Conservation (phyloP, 352 stramenopile species). For the Phytophthora vignae region DNA sequence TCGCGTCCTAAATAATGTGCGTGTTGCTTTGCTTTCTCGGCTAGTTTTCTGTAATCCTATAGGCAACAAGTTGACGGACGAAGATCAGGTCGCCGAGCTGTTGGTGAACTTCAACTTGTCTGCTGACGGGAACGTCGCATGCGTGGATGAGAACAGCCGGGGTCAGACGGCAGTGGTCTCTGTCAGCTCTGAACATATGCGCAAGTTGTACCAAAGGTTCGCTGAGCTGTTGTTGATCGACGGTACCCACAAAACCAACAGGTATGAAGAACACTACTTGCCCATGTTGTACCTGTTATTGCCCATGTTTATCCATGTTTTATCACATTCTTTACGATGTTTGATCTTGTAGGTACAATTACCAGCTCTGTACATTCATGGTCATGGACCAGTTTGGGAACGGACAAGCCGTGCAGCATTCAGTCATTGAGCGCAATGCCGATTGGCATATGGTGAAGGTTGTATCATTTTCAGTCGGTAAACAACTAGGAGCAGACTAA, state of each 20-base stretch:
- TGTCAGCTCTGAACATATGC: slow-evolving; percentile 8
- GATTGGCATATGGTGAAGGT: slow-evolving; percentile 16
- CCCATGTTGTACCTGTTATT: neutral
- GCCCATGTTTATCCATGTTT: slow-evolving; percentile 11
- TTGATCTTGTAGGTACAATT: slow-evolving; percentile 5
- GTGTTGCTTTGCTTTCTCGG: neutral
- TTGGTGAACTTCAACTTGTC: slow-evolving; percentile 9
- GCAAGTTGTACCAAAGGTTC: slow-evolving; percentile 11
- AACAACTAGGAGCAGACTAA: slow-evolving; percentile 1
- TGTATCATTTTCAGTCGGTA: slow-evolving; percentile 1
- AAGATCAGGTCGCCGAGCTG: slow-evolving; percentile 17
- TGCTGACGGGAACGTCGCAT: neutral
- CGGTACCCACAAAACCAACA: slow-evolving; percentile 27
- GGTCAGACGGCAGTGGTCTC: slow-evolving; percentile 3
- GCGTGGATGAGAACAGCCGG: neutral
- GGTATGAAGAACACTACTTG: slow-evolving; percentile 10
- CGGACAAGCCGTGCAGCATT: slow-evolving; percentile 11
- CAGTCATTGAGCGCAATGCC: slow-evolving; percentile 12
- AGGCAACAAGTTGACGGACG: neutral
- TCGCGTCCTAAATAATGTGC: neutral
- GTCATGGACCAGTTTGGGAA: slow-evolving; percentile 14
- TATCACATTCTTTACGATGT: neutral
- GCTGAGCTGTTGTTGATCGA: slow-evolving; percentile 16
- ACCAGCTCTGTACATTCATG: slow-evolving; percentile 7
- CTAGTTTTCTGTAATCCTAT: neutral